A percentile compares a stretch with the other conserved stretches of the same genome.
Evolutionary conservation across 1,139 yeast genomes (phyloP).

Genomic region (Yamadazyma dendronema): DNA sequence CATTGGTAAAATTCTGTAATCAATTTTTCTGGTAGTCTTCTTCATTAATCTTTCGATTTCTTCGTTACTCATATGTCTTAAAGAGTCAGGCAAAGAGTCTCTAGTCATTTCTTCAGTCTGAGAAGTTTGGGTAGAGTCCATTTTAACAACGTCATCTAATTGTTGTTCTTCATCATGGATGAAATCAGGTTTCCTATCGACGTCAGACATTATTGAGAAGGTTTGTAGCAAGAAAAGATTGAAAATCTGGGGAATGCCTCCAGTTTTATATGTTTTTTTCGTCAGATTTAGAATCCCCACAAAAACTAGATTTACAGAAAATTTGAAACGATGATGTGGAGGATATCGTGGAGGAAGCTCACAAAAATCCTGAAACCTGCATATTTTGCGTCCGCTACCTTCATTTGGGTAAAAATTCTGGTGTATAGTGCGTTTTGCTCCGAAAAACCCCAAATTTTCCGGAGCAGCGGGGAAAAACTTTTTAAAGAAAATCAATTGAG

Average conservation of each 20-base stretch:
- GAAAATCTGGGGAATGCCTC: conserved; percentile 2
- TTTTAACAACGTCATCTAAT: conserved; percentile 1
- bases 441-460: not conserved
- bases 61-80: conserved; percentile 31
- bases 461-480: not conserved
- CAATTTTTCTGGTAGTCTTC: conserved; percentile 47
- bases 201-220: not conserved
- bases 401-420: not conserved
- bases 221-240: conserved; percentile 11
- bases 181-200: conserved; percentile 6
- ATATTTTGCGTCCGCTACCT: not conserved
- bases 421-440: not conserved
- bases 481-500: not conserved
- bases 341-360: not conserved
- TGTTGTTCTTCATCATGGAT: conserved; percentile 6
- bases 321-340: conserved; percentile 1
- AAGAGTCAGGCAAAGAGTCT: conserved; percentile 28
- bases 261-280: not conserved
- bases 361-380: not conserved
- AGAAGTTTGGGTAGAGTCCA: conserved; percentile 1
- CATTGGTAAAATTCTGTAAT: conserved; percentile 54
- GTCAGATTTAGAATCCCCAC: not conserved
- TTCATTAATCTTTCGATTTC: conserved; percentile 39
- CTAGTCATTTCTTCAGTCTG: conserved; percentile 2
- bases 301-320: not conserved